Evolutionary conservation across 768 basidiomycete species (phyloP), one percentile per base, ranked within the genome.

Genomic region (Tephrocybe sp.): DNA sequence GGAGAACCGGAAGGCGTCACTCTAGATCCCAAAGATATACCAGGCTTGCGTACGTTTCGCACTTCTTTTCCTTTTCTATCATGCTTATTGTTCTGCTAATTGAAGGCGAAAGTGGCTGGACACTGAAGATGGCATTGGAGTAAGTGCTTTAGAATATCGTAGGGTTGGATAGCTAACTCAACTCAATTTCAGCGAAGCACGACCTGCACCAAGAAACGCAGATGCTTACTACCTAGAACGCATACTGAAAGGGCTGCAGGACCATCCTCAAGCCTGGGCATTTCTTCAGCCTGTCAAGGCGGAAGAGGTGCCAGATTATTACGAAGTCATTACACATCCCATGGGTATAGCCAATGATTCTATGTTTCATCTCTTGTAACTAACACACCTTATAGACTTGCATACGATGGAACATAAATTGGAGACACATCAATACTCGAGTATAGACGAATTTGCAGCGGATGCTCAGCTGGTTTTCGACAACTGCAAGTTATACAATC

Each of bases 101-200:
- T 7, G 5, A 39, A 93, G 92, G 82, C 36, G 93, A 96, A 67
- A 92, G 87, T 52, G 93, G 94, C 1, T 98, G 97, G 97, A 89
- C 86, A 39, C 83, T 85, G 8, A 84, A 84, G 49, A 87, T 93
- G 80, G 79, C 84, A 49, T 74, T 83, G 39, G 77, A 77, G 89
- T 92, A 65, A 65, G 84, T 70, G 34, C 39, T 41, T 51, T 42
- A 5, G 11, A 34, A n/a, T 36, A 16, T 16, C 7, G 23, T n/a
- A 11, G 20, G 33, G 22, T n/a, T 16, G 17, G 6, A n/a, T 23
- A 30, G 34, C 23, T 35, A 12, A 46, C 40, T 45, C 38, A 20
- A 32, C 8, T 40, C 4, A 14, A 23, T 39, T 42, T 17, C 26
- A 76, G 73, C 34, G 62, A 65, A 43, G 62, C 65, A n/a, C 70